A percentile compares a stretch with the other conserved stretches of the same genome.
phyloP scores from a whole-genome alignment of 345 rosid species.

The Eutrema japonicum region DNA sequence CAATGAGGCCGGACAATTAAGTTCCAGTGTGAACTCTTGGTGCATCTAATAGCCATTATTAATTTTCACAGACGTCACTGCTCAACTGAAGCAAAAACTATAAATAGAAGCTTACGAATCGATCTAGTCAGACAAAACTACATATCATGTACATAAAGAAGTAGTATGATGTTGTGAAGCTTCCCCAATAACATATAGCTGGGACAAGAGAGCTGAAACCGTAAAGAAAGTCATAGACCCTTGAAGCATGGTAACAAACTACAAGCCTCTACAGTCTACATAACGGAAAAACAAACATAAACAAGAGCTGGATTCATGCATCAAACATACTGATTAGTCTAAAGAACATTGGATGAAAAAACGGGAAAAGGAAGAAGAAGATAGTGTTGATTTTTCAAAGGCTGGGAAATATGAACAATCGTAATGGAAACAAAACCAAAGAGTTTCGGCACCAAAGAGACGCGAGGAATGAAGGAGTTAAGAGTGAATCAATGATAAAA shows the following conservation, averaged over 20 bases:
- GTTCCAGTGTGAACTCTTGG: not conserved
- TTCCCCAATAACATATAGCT: not conserved
- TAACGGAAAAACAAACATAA: not conserved
- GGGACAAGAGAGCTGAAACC: conserved; percentile 21
- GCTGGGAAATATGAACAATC: not conserved
- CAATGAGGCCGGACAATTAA: not conserved
- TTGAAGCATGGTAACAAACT: conserved; percentile 21
- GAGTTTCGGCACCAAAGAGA: conserved; percentile 20
- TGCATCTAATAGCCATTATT: conserved; percentile 9
- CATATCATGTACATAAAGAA: conserved; percentile 20
- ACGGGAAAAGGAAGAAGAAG: not conserved
- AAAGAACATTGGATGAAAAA: conserved; percentile 10
- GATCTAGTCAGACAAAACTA: conserved; percentile 9
- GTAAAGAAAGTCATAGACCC: conserved; percentile 18
- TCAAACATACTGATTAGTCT: conserved; percentile 21
- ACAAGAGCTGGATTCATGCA: conserved; percentile 17
- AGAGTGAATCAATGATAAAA: not conserved
- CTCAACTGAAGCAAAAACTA: conserved; percentile 7
- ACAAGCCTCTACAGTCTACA: conserved; percentile 12
- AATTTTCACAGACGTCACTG: conserved; percentile 12
- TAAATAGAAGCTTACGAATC: not conserved
- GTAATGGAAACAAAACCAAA: conserved; percentile 14
- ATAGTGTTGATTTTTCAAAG: not conserved
- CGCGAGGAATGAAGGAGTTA: not conserved
- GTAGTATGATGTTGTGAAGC: not conserved